These are phyloP conservation scores for Saccharum officinarum DNA, from an alignment of 176 grass and related monocot species.

Conservation along the genomic window DNA sequence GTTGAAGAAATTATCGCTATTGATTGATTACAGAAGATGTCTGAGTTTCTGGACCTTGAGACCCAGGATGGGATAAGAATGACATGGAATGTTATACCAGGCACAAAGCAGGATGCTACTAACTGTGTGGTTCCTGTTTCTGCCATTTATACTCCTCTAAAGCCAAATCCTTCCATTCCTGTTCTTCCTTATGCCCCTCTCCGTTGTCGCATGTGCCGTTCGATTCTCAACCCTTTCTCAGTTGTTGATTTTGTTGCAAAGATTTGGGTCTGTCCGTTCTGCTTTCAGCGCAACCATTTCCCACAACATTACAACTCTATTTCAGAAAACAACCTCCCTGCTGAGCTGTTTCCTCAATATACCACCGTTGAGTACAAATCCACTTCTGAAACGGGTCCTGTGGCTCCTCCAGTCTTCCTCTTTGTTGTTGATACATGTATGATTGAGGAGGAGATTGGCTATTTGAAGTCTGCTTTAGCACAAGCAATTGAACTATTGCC, in stretches of 20 bases:
- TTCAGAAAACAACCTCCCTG: constrained; percentile 79
- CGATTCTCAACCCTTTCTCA: constrained; percentile 83
- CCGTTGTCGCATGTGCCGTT: constrained; percentile 84
- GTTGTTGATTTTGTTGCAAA: constrained; percentile 81
- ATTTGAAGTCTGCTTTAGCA: constrained; percentile 82
- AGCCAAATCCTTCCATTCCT: constrained; percentile 55
- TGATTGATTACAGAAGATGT: constrained; percentile 67
- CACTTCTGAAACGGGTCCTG: constrained; percentile 44
- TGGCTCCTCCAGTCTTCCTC: constrained; percentile 69
- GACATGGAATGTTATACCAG: constrained; percentile 92
- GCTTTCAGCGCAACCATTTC: constrained; percentile 94
- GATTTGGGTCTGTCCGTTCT: constrained; percentile 94
- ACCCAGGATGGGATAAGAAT: constrained; percentile 82
- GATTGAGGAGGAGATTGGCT: constrained; percentile 91
- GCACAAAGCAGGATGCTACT: constrained; percentile 72
- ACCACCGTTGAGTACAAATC: constrained; percentile 77
- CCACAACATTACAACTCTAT: constrained; percentile 69
- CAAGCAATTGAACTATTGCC: constrained; percentile 92
- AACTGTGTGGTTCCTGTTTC: constrained; percentile 74
- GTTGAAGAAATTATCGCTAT: constrained; percentile 15
- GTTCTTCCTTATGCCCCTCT: constrained; percentile 74
- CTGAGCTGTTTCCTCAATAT: constrained; percentile 79
- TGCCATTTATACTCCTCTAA: constrained; percentile 84
- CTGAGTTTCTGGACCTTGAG: constrained; percentile 90
- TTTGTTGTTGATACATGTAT: constrained; percentile 97